Evolutionary conservation across 352 stramenopile species (phyloP).

Genomic region (Globisporangium polare): DNA sequence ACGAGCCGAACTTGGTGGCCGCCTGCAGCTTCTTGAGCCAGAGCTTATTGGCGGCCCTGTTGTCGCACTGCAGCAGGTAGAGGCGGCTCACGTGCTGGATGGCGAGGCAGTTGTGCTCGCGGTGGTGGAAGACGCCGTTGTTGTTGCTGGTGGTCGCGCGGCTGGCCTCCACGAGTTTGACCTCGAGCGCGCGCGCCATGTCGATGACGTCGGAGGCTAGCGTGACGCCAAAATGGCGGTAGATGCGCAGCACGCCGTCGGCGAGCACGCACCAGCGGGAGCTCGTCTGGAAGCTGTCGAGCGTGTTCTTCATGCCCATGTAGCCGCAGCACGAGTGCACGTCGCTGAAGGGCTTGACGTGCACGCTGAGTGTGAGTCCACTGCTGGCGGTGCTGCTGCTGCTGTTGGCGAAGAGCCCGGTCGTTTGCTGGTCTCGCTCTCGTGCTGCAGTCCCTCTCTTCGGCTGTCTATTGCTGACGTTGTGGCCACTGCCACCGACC

Average conservation of each 20-base stretch:
- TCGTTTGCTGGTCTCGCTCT: neutral
- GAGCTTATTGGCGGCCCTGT: slow-evolving; percentile 28
- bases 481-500: slow-evolving; percentile 1
- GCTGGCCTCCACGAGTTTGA: slow-evolving; percentile 34
- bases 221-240: slow-evolving; percentile 71
- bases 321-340: slow-evolving; percentile 58
- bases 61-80: slow-evolving; percentile 60
- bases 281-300: slow-evolving; percentile 58
- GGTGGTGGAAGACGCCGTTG: slow-evolving; percentile 15
- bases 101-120: slow-evolving; percentile 31
- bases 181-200: slow-evolving; percentile 45
- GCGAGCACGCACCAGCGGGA: slow-evolving; percentile 71
- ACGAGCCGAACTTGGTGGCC: slow-evolving; percentile 28
- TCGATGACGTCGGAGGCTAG: slow-evolving; percentile 56
- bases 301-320: slow-evolving; percentile 57
- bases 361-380: slow-evolving; percentile 30
- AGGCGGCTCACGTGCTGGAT: slow-evolving; percentile 39
- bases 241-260: slow-evolving; percentile 56
- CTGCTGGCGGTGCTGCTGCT: slow-evolving; percentile 6
- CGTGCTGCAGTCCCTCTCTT: neutral
- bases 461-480: neutral
- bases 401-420: slow-evolving; percentile 8
- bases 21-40: slow-evolving; percentile 72
- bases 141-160: slow-evolving; percentile 15
- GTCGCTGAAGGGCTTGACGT: slow-evolving; percentile 45